phyloP scores from a whole-genome alignment of 345 rosid species.

The Sapria himalayana region DNA sequence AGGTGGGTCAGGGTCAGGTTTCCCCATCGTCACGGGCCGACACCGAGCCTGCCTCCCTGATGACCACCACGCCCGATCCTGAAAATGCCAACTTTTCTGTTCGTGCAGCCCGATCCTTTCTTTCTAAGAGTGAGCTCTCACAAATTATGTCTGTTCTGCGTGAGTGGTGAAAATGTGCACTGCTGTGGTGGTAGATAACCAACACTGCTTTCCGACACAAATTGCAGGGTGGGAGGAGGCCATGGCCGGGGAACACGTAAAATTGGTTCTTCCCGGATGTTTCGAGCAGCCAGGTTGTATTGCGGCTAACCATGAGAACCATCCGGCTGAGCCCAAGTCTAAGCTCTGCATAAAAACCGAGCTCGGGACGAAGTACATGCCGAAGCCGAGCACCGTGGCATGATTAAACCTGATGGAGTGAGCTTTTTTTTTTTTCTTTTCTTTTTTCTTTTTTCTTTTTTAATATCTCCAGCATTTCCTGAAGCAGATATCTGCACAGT shows the following conservation, averaged over 20 bases:
- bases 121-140: slow-evolving; percentile 59
- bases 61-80: too few relatives aligned
- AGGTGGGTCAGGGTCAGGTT: slow-evolving; percentile 9
- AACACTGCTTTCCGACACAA: too few relatives aligned
- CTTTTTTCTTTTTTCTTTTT: too few relatives aligned
- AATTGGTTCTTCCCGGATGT: slow-evolving; percentile 30
- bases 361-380: slow-evolving; percentile 54
- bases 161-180: too few relatives aligned
- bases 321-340: slow-evolving; percentile 8
- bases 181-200: too few relatives aligned
- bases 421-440: slow-evolving; percentile 11
- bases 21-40: too few relatives aligned
- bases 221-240: slow-evolving; percentile 92
- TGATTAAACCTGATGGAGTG: slow-evolving; percentile 3
- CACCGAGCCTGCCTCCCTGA: too few relatives aligned
- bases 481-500: slow-evolving; percentile 25
- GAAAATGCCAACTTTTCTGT: slow-evolving; percentile 26
- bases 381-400: slow-evolving; percentile 32
- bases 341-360: slow-evolving; percentile 11
- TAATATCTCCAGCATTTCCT: too few relatives aligned
- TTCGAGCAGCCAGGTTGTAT: slow-evolving; percentile 12
- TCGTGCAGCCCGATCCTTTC: slow-evolving; percentile 51
- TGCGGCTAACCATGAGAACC: slow-evolving; percentile 8
- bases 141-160: too few relatives aligned
- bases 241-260: slow-evolving; percentile 40